phyloP scores from a whole-genome alignment of 108 stramenopile genomes.

The Conticribra weissflogii region DNA sequence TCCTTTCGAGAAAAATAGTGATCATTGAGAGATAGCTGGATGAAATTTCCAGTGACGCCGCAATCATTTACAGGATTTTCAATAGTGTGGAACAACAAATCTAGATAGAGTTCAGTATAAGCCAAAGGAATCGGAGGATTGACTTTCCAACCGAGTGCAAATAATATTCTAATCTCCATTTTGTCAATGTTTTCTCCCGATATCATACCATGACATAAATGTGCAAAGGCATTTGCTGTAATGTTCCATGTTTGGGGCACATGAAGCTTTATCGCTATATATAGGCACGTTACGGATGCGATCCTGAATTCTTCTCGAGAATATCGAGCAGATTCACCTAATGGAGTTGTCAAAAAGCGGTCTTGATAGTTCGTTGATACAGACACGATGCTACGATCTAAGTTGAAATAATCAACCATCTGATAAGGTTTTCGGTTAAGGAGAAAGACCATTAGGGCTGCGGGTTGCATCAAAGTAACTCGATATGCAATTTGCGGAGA shows the following conservation, averaged over 20 bases:
- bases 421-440: neutral
- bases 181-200: slow-evolving; percentile 29
- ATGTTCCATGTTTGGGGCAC: slow-evolving; percentile 29
- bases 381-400: slow-evolving; percentile 35
- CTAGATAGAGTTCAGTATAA: slow-evolving; percentile 16
- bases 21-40: slow-evolving; percentile 16
- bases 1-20: slow-evolving; percentile 18
- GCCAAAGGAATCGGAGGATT: slow-evolving; percentile 30
- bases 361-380: slow-evolving; percentile 28
- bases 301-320: slow-evolving; percentile 23
- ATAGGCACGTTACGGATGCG: slow-evolving; percentile 34
- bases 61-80: slow-evolving; percentile 12
- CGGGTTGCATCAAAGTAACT: neutral
- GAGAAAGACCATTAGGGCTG: neutral
- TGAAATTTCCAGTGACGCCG: slow-evolving; percentile 20
- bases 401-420: slow-evolving; percentile 38
- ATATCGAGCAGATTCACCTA: slow-evolving; percentile 6
- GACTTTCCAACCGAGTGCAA: slow-evolving; percentile 30
- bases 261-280: slow-evolving; percentile 32
- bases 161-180: slow-evolving; percentile 28
- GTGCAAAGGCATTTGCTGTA: slow-evolving; percentile 26
- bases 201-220: slow-evolving; percentile 26
- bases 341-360: slow-evolving; percentile 20
- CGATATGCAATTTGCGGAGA: neutral
- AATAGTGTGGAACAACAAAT: slow-evolving; percentile 7